Percentiles rank a stretch among this genome's conserved stretches.
These are phyloP conservation scores for Hericium coralloides DNA, from an alignment of 768 basidiomycete species.

Conservation along the genomic window DNA sequence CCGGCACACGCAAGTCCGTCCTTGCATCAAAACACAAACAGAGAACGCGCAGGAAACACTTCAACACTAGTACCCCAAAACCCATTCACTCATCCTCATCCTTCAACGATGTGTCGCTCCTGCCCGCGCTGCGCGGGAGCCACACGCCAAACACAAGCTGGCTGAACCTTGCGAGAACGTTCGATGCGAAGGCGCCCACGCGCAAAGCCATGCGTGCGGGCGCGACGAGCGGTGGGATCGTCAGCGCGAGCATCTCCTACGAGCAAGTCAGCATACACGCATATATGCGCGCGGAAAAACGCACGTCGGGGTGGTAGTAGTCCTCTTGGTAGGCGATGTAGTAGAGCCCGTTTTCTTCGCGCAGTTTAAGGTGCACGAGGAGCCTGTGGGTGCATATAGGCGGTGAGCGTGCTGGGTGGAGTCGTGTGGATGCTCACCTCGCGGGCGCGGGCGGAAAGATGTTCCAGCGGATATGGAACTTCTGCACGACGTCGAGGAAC, in stretches of 20 bases:
- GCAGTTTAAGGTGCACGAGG: conserved; percentile 42
- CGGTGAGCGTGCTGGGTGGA: not conserved
- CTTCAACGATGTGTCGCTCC: not conserved
- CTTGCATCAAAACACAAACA: too few species aligned
- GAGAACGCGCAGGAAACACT: too few species aligned
- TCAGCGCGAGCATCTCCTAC: conserved; percentile 36
- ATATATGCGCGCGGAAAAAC: not conserved
- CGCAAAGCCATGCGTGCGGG: conserved; percentile 26
- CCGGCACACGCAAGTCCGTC: too few species aligned
- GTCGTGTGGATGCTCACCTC: conserved; percentile 27
- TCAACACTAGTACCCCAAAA: too few species aligned
- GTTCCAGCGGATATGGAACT: conserved; percentile 42
- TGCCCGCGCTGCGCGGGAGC: not conserved
- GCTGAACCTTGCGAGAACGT: conserved; percentile 2
- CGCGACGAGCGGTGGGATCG: conserved; percentile 34
- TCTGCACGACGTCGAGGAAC: conserved; percentile 44
- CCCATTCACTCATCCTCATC: too few species aligned
- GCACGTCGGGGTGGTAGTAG: conserved; percentile 46
- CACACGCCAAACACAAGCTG: conserved; percentile 3
- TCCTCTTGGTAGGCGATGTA: conserved; percentile 52
- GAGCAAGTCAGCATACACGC: conserved; percentile 1
- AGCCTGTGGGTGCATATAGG: conserved; percentile 24
- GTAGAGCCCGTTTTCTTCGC: conserved; percentile 29
- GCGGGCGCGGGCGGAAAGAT: conserved; percentile 36
- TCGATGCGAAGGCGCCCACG: conserved; percentile 11